Evolutionary conservation across 805 yeast genomes (phyloP).

Genomic region (Candida argentea): DNA sequence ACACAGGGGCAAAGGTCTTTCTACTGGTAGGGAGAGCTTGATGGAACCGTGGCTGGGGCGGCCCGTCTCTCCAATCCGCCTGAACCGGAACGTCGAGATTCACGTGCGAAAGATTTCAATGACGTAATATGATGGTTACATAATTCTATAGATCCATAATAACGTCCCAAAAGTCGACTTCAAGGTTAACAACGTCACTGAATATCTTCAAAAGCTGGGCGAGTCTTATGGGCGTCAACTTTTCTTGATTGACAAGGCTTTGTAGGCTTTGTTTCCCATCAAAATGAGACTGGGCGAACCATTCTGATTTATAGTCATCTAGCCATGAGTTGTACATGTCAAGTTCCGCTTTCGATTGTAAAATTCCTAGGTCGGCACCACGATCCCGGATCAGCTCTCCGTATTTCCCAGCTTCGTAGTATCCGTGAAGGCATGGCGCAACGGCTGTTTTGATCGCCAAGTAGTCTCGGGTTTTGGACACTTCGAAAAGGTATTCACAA

Average conservation of each 20-base stretch:
- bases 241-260: conserved; percentile 1
- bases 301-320: conserved; percentile 46
- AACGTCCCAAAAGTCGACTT: conserved; percentile 62
- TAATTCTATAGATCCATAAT: conserved; percentile 6
- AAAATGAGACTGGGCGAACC: conserved; percentile 44
- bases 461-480: conserved; percentile 48
- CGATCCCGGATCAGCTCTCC: conserved; percentile 14
- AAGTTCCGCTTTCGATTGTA: conserved; percentile 11
- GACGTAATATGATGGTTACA: not conserved
- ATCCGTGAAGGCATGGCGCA: conserved; percentile 71
- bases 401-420: conserved; percentile 43
- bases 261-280: conserved; percentile 43
- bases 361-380: conserved; percentile 7
- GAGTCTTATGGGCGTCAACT: conserved; percentile 32
- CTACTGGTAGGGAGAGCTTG: conserved; percentile 1
- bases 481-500: conserved; percentile 45
- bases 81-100: not conserved
- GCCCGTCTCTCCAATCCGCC: not conserved
- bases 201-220: conserved; percentile 48
- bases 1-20: conserved; percentile 1
- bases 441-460: conserved; percentile 56
- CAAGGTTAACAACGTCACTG: conserved; percentile 48
- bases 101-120: not conserved
- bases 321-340: conserved; percentile 45
- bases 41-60: not conserved